Percentiles rank a stretch among this genome's conserved stretches.
These are phyloP conservation scores for Skeletonema grethae DNA, from an alignment of 108 stramenopile species.

Conservation along the genomic window DNA sequence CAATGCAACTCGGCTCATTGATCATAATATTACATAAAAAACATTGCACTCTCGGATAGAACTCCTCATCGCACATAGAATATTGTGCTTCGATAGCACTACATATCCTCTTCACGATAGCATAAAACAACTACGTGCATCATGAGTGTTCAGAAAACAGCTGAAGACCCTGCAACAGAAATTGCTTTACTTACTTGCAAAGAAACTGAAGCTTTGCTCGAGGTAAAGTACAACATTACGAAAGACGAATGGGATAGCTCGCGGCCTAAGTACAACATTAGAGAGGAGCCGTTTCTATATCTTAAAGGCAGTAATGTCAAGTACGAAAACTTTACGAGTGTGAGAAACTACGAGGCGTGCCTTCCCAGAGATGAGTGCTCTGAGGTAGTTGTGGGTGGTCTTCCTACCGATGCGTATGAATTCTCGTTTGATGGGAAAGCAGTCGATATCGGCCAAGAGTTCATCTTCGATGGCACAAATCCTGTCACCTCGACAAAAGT, in stretches of 20 bases:
- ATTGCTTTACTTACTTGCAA: background rate
- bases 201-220: background rate
- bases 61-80: no score
- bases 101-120: no score
- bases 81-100: no score
- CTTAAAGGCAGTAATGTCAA: background rate
- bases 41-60: no score
- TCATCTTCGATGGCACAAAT: background rate
- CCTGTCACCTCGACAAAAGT: background rate
- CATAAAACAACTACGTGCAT: no score
- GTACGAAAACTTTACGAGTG: background rate
- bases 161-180: background rate
- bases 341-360: background rate
- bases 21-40: no score
- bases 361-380: no score
- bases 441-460: background rate
- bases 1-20: no score
- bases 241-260: slow-evolving; percentile 1
- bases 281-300: background rate
- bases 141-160: background rate
- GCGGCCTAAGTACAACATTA: background rate
- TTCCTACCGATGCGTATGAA: background rate
- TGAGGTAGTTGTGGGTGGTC: background rate
- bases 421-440: background rate
- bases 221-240: background rate